These are phyloP conservation scores for Syncephalastrum racemosum DNA, from an alignment of 371 early-diverging fungal species.

Conservation along the genomic window DNA sequence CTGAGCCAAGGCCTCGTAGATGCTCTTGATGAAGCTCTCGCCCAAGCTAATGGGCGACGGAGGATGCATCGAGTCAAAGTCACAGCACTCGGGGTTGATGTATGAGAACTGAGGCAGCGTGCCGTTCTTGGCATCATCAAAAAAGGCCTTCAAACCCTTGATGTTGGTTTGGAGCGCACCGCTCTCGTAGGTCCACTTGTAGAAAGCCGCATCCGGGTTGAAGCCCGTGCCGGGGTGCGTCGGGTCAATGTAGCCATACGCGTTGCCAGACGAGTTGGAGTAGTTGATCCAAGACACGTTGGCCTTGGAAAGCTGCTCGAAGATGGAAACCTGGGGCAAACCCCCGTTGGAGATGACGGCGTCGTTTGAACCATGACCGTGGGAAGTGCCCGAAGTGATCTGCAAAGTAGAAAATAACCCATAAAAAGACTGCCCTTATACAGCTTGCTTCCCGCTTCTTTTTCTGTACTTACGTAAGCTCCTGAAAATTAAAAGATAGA, in stretches of 20 bases:
- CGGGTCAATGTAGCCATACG: constrained; percentile 5
- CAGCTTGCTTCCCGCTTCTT: too few species aligned
- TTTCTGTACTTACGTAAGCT: too few species aligned
- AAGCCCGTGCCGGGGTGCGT: constrained; percentile 7
- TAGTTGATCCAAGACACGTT: constrained; percentile 18
- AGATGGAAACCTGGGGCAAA: constrained; percentile 16
- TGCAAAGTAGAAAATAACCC: not conserved
- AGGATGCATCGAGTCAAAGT: constrained; percentile 16
- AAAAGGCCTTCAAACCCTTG: constrained; percentile 9
- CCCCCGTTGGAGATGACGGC: constrained; percentile 11
- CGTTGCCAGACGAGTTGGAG: constrained; percentile 13
- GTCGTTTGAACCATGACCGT: constrained; percentile 16
- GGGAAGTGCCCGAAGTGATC: constrained; percentile 13
- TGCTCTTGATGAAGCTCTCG: constrained; percentile 26
- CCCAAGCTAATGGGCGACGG: constrained; percentile 23
- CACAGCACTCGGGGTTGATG: constrained; percentile 21
- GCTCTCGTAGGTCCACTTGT: constrained; percentile 11
- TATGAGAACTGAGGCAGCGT: constrained; percentile 12
- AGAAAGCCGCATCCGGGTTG: constrained; percentile 16
- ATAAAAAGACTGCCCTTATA: too few species aligned
- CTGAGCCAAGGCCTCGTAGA: constrained; percentile 32
- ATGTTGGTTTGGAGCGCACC: constrained; percentile 11
- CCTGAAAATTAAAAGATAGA: too few species aligned
- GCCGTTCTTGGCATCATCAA: constrained; percentile 9
- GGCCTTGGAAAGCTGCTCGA: constrained; percentile 14